Evolutionary conservation across 2,329 filamentous ascomycete species (phyloP), one percentile per base, ranked within the genome.

Genomic region (Exserohilum rostratum): DNA sequence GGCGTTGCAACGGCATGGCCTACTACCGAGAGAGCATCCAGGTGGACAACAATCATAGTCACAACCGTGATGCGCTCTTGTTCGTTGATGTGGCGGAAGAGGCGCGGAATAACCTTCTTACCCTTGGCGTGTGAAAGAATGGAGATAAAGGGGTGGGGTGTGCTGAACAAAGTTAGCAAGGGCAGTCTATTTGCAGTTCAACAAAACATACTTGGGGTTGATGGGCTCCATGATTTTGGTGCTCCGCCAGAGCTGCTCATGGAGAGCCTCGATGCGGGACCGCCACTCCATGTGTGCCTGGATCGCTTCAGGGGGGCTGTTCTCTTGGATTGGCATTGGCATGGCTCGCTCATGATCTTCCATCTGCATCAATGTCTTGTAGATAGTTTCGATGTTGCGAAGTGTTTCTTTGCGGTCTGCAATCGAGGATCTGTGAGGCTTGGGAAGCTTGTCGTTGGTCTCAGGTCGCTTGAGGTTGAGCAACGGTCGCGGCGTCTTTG

Each of bases 191-290:
- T 15, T 2, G 11, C 4, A 9, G 12, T 17, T 6, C 6, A 7
- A 39, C 2, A 35, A 5, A 17, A 75, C 79, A 68, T 72, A 81
- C 79, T 78, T 76, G 38, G 76, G 72, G 48, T 81, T 89, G 64
- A 97, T 95, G 1, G 92, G 93, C 72, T 96, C 93, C 77, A 96
- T 91, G 45, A 99, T 91, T 79, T 96, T 96, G 46, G 97, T 83
- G 54, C 90, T 86, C 37, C 84, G 80, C 95, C 95, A 99, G 11
- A 99, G 82, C 71, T 89, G 86, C 44, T 85, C 81, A 66, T 93
- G 96, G 55, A 96, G 83, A n/a, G 81, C 76, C 58, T 88, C 83
- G 34, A 88, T 83, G 64, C 83, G 85, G 56, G 87, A 86, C 40
- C 89, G 83, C 91, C 93, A 96, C 69, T 93, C 88, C 72, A 89